Conservation (phyloP, 2,329 filamentous ascomycete genomes). For the Neofusicoccum sp. region DNA sequence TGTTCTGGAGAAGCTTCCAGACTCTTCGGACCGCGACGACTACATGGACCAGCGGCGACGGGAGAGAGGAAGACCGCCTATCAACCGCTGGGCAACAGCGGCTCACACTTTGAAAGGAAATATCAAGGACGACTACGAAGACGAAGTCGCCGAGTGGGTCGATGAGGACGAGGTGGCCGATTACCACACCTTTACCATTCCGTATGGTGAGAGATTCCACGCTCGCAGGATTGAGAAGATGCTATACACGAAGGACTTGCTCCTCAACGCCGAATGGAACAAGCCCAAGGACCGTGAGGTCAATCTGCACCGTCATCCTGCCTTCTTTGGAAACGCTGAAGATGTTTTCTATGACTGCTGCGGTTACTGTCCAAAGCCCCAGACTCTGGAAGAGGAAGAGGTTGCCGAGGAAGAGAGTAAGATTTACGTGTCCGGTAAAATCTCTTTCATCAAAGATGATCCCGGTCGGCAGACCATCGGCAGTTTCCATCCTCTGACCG, state of each 20-base stretch:
- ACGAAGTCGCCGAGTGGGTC: slow-evolving; percentile 82
- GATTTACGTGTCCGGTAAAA: slow-evolving; percentile 70
- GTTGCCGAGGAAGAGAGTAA: slow-evolving; percentile 70
- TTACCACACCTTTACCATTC: slow-evolving; percentile 68
- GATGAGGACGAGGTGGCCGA: slow-evolving; percentile 72
- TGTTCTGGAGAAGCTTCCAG: slow-evolving; percentile 76
- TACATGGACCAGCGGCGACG: slow-evolving; percentile 68
- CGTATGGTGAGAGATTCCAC: slow-evolving; percentile 57
- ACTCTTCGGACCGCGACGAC: slow-evolving; percentile 62
- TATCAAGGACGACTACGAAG: slow-evolving; percentile 73
- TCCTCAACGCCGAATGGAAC: slow-evolving; percentile 85
- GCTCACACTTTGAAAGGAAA: slow-evolving; percentile 59
- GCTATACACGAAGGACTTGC: slow-evolving; percentile 75
- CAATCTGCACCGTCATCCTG: slow-evolving; percentile 78
- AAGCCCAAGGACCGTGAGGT: slow-evolving; percentile 71
- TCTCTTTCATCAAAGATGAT: slow-evolving; percentile 76
- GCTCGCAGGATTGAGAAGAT: slow-evolving; percentile 77
- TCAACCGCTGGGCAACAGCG: slow-evolving; percentile 44
- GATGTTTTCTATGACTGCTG: slow-evolving; percentile 81
- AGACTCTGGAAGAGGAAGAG: slow-evolving; percentile 69
- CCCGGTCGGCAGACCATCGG: slow-evolving; percentile 73
- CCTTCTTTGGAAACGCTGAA: slow-evolving; percentile 74
- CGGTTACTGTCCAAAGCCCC: slow-evolving; percentile 69
- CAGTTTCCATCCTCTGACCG: slow-evolving; percentile 76
- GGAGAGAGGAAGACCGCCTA: slow-evolving; percentile 67